Evolutionary conservation across 495 filamentous ascomycete genomes (phyloP), one percentile per base, ranked within the genome.

Genomic region (Hyaloscypha bicolor): DNA sequence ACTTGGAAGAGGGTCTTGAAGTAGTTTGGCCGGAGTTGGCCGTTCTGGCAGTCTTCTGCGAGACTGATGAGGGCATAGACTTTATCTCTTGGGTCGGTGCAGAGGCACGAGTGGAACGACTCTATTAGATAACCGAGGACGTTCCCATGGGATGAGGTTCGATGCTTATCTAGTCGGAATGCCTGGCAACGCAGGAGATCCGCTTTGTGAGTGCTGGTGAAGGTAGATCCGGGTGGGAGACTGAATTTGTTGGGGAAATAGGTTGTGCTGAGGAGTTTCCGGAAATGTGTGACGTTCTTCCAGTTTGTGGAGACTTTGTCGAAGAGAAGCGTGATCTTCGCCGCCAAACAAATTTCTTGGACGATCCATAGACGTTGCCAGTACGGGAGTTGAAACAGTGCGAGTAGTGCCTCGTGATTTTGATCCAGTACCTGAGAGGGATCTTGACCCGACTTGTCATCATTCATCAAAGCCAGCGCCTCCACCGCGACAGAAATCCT

Each of bases 281-380:
- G 53, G 29, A 56, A 31, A 11, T 56, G 19, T 4, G 8, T 25
- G 29, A 56, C 2, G 21, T 19, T 29, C 9, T 30, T 19, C 53
- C 53, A 56, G 16, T 5, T 56, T 29, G 21, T 29, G 6, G 53
- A 56, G 29, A 56, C 21, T 56, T 31, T 25, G 53, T 56, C 53
- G 53, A 56, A 56, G 22, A 56, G 53, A 6, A 56, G 21, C 19
- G 53, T 56, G 29, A 56, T 56, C 29, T 56, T 56, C 29, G 25
- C 29, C 3, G 53, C 53, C 22, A 56, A 2, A 12, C 19, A 9
- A 6, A 56, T 56, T 31, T 56, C 53, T 56, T 56, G 53, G 19
- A 31, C 29, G 21, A 56, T 56, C 53, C 53, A 56, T 6, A 56
- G 29, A 11, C 53, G 21, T 56, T 31, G 53, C 53, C 53, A 56